Percentiles rank a stretch among this genome's conserved stretches.
Conservation (phyloP, 2,329 filamentous ascomycete species). For the Colletotrichum brevisporum region DNA sequence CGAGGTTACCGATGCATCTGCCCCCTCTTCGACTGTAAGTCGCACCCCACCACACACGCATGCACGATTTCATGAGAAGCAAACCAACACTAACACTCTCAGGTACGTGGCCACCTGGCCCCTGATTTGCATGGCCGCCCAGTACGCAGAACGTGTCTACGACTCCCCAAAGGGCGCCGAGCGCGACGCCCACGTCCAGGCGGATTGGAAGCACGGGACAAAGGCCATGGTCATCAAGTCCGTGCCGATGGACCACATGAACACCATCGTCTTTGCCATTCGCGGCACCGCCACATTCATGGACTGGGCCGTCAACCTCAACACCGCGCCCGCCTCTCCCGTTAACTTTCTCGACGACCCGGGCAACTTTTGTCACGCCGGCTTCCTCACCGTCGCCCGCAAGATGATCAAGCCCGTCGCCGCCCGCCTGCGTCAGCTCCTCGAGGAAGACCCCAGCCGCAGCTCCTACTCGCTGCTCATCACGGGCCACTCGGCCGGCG, state of each 20-base stretch:
- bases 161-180: slow-evolving; percentile 73
- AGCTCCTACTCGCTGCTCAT: slow-evolving; percentile 80
- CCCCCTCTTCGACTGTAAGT: slow-evolving; percentile 77
- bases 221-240: slow-evolving; percentile 91
- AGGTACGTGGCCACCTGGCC: slow-evolving; percentile 83
- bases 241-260: slow-evolving; percentile 81
- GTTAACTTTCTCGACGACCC: slow-evolving; percentile 81
- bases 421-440: slow-evolving; percentile 75
- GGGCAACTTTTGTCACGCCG: slow-evolving; percentile 83
- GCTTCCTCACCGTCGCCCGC: slow-evolving; percentile 82
- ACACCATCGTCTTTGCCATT: slow-evolving; percentile 87
- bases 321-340: slow-evolving; percentile 76
- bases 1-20: slow-evolving; percentile 77
- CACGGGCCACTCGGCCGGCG: slow-evolving; percentile 89
- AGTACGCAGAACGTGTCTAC: slow-evolving; percentile 84
- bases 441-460: slow-evolving; percentile 79
- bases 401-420: slow-evolving; percentile 84
- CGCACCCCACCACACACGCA: neutral
- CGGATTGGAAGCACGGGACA: slow-evolving; percentile 80
- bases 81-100: slow-evolving; percentile 41
- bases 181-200: slow-evolving; percentile 77
- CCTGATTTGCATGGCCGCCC: slow-evolving; percentile 82
- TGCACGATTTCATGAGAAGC: no score
- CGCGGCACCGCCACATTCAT: slow-evolving; percentile 84
- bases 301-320: slow-evolving; percentile 90